Evolutionary conservation across 1,284 basidiomycete species (phyloP).

Genomic region (Grifola frondosa): DNA sequence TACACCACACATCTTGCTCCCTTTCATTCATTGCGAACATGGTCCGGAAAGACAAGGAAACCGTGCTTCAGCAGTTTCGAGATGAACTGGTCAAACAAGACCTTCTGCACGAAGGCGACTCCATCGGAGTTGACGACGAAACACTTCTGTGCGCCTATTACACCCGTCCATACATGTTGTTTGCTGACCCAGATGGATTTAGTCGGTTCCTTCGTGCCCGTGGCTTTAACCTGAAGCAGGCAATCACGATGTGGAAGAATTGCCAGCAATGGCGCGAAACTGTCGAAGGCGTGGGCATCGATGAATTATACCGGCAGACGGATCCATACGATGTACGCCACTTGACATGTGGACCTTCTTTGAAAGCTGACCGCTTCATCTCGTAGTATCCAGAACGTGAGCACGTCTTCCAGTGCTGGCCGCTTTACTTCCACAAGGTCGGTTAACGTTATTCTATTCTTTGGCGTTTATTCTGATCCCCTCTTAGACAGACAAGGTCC

Average conservation of each 20-base stretch:
- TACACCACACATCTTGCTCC: too few species aligned
- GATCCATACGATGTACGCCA: slow-evolving; percentile 62
- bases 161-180: not conserved
- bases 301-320: slow-evolving; percentile 51
- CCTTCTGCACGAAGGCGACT: slow-evolving; percentile 56
- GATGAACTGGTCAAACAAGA: slow-evolving; percentile 48
- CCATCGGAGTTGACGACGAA: slow-evolving; percentile 64
- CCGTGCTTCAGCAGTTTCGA: slow-evolving; percentile 41
- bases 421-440: slow-evolving; percentile 73
- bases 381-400: slow-evolving; percentile 67
- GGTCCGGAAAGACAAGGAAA: slow-evolving; percentile 16
- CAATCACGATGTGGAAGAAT: slow-evolving; percentile 58
- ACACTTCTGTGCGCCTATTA: slow-evolving; percentile 45
- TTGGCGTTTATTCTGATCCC: not conserved
- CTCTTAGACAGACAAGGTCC: slow-evolving; percentile 58
- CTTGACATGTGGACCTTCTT: not conserved
- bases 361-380: not conserved
- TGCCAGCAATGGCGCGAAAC: slow-evolving; percentile 61
- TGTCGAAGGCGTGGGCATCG: slow-evolving; percentile 56
- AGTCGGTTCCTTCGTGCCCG: slow-evolving; percentile 72
- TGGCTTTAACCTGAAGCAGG: slow-evolving; percentile 51
- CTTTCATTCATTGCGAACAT: too few species aligned
- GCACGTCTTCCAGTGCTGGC: slow-evolving; percentile 70
- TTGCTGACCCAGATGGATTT: slow-evolving; percentile 8
- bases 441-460: slow-evolving; percentile 11